Evolutionary conservation across 2,329 filamentous ascomycete species (phyloP).

Genomic region (Aspergillus sclerotialis): DNA sequence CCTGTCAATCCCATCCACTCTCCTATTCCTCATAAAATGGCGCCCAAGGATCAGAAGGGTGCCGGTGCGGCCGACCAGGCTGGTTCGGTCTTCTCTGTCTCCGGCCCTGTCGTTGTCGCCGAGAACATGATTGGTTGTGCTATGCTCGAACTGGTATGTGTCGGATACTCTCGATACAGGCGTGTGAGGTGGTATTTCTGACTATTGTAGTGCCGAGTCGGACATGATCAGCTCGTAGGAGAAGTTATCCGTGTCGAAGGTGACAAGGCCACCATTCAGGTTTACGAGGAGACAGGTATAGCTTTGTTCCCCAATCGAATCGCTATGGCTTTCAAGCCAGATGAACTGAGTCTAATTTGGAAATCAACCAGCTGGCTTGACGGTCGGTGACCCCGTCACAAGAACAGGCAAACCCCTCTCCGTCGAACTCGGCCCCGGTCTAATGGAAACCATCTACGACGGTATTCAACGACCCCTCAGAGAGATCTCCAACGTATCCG

Average conservation of each 20-base stretch:
- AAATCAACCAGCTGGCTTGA: constrained; percentile 64
- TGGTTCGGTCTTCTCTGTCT: constrained; percentile 66
- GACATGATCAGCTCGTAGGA: constrained; percentile 83
- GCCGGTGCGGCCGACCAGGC: constrained; percentile 48
- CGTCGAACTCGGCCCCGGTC: constrained; percentile 90
- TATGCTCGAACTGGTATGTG: constrained; percentile 93
- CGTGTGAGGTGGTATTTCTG: constrained; percentile 1
- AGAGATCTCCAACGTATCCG: constrained; percentile 67
- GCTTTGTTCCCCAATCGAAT: constrained; percentile 5
- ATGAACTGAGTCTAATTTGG: background rate
- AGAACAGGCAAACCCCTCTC: constrained; percentile 93
- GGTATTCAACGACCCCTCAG: constrained; percentile 94
- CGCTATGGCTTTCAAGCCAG: background rate
- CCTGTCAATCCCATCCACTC: constrained; percentile 18
- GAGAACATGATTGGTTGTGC: constrained; percentile 98
- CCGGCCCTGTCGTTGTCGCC: constrained; percentile 85
- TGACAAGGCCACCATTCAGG: constrained; percentile 95
- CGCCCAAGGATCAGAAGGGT: constrained; percentile 32
- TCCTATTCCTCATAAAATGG: constrained; percentile 30
- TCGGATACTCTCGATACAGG: constrained; percentile 6
- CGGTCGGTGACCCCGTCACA: constrained; percentile 84
- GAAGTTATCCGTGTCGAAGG: constrained; percentile 97
- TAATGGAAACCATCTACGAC: constrained; percentile 99
- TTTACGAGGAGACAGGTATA: constrained; percentile 95
- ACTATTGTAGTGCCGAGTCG: constrained; percentile 67